phyloP scores from a whole-genome alignment of 208 protist genomes.

The Crithidia bombi region DNA sequence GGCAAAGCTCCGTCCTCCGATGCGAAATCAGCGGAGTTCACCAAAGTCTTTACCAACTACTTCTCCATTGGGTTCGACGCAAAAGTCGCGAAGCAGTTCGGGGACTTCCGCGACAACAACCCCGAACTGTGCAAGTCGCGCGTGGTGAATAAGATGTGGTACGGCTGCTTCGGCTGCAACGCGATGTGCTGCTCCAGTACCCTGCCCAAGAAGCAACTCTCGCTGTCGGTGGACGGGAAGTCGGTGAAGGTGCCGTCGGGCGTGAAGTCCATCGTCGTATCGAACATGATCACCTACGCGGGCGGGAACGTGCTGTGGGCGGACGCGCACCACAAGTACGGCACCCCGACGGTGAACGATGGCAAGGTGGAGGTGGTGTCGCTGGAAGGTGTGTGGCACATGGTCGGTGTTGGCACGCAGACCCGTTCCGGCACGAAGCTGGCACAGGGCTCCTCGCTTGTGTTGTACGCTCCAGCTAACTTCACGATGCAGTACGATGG shows the following conservation, averaged over 20 bases:
- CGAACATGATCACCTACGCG: constrained; percentile 63
- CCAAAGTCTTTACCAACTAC: constrained; percentile 63
- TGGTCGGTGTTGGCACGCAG: constrained; percentile 51
- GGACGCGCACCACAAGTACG: constrained; percentile 36
- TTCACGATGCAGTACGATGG: constrained; percentile 74
- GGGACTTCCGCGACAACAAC: constrained; percentile 51
- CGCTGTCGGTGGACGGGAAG: constrained; percentile 39
- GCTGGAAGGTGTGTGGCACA: constrained; percentile 62
- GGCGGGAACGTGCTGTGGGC: constrained; percentile 60
- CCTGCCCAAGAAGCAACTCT: constrained; percentile 38
- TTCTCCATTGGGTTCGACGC: constrained; percentile 79
- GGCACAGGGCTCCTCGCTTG: constrained; percentile 37
- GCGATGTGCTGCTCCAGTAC: constrained; percentile 41
- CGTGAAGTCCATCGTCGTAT: constrained; percentile 48
- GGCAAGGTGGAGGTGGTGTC: constrained; percentile 42
- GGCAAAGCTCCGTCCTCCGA: neutral
- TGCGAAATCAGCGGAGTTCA: constrained; percentile 6
- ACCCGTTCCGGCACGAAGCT: constrained; percentile 45
- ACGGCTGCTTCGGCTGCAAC: constrained; percentile 55
- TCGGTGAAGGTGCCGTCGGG: constrained; percentile 34
- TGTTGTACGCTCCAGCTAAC: constrained; percentile 46
- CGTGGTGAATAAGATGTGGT: constrained; percentile 63
- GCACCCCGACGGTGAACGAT: constrained; percentile 38
- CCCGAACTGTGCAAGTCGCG: constrained; percentile 46
- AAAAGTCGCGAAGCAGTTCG: constrained; percentile 46